These are phyloP conservation scores for Naganishia albida DNA, from an alignment of 1,284 basidiomycete species.

Conservation along the genomic window DNA sequence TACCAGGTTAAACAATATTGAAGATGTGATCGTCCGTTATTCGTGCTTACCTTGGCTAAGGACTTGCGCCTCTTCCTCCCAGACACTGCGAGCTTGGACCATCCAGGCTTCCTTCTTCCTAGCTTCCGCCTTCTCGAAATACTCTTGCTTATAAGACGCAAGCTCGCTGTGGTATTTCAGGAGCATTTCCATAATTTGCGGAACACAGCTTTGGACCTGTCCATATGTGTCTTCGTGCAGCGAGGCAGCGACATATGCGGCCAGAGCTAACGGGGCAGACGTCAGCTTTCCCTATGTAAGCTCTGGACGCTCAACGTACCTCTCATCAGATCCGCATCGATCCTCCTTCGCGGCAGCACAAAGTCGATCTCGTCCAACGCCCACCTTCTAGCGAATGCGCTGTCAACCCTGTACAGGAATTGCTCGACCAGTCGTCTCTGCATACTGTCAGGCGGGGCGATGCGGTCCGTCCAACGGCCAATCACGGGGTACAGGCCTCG, in stretches of 20 bases:
- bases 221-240: conserved; percentile 77
- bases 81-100: conserved; percentile 32
- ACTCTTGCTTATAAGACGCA: conserved; percentile 63
- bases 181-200: conserved; percentile 73
- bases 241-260: conserved; percentile 69
- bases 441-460: not conserved
- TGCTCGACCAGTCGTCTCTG: conserved; percentile 1
- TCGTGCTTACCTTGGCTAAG: conserved; percentile 63
- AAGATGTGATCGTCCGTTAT: not conserved
- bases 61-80: conserved; percentile 60
- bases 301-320: conserved; percentile 54
- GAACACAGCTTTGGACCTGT: conserved; percentile 77
- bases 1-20: conserved; percentile 7
- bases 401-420: conserved; percentile 18
- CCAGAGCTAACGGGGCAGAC: conserved; percentile 59
- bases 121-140: conserved; percentile 53
- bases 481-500: conserved; percentile 11
- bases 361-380: conserved; percentile 61
- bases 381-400: conserved; percentile 61
- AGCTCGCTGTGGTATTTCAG: conserved; percentile 66
- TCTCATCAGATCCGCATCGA: conserved; percentile 63
- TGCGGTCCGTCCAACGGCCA: not conserved
- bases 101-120: conserved; percentile 37
- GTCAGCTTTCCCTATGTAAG: not conserved
- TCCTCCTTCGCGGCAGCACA: conserved; percentile 61